phyloP scores from a whole-genome alignment of 2,329 filamentous ascomycete genomes.

The Camptophora hylomeconis region DNA sequence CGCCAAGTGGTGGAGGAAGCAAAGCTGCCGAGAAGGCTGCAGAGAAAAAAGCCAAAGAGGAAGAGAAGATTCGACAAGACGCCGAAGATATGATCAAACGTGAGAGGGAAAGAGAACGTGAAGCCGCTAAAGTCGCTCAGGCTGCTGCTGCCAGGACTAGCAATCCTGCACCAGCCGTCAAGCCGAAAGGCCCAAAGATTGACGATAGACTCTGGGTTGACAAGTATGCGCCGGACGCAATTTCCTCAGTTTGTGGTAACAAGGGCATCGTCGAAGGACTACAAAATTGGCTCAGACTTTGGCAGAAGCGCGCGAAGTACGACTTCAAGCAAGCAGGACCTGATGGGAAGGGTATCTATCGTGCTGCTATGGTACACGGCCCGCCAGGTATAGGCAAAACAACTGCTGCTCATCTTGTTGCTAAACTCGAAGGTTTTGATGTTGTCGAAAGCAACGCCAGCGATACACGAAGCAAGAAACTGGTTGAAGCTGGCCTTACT shows the following conservation, averaged over 20 bases:
- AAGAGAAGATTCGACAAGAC: slow-evolving; percentile 66
- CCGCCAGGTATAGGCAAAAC: slow-evolving; percentile 97
- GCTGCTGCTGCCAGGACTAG: slow-evolving; percentile 26
- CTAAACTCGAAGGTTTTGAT: slow-evolving; percentile 85
- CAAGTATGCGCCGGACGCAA: slow-evolving; percentile 79
- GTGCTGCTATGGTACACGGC: slow-evolving; percentile 89
- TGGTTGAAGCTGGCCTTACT: slow-evolving; percentile 76
- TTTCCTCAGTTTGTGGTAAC: slow-evolving; percentile 89
- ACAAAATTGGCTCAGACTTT: slow-evolving; percentile 73
- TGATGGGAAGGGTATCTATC: slow-evolving; percentile 69
- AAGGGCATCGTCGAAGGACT: slow-evolving; percentile 82
- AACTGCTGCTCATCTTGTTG: slow-evolving; percentile 86
- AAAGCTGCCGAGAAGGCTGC: slow-evolving; percentile 76
- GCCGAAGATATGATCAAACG: slow-evolving; percentile 76
- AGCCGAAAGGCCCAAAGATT: slow-evolving; percentile 27
- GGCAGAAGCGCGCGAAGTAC: slow-evolving; percentile 64
- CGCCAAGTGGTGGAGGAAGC: slow-evolving; percentile 74
- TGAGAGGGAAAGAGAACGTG: slow-evolving; percentile 44
- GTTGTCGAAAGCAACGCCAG: slow-evolving; percentile 92
- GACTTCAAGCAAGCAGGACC: slow-evolving; percentile 71
- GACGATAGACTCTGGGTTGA: slow-evolving; percentile 74
- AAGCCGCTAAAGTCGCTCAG: slow-evolving; percentile 34
- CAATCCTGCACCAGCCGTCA: slow-evolving; percentile 26
- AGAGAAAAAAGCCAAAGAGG: slow-evolving; percentile 73
- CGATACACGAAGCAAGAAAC: slow-evolving; percentile 87